Percentiles rank a stretch among this genome's conserved stretches.
phyloP scores from a whole-genome alignment of 139 green algal genomes.

The Bryopsis sp. region DNA sequence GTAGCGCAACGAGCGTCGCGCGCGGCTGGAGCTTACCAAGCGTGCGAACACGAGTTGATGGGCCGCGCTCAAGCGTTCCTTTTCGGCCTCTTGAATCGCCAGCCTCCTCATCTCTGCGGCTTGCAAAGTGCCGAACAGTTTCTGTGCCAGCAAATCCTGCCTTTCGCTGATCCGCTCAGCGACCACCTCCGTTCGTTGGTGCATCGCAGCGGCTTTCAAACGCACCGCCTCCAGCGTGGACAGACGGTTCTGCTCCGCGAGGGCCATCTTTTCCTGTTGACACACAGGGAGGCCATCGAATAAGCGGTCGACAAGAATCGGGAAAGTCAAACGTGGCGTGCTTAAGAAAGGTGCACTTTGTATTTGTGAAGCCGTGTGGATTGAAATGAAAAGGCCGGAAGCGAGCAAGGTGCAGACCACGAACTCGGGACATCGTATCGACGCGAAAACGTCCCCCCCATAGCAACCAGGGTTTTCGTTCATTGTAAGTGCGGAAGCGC shows the following conservation, averaged over 20 bases:
- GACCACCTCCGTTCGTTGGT: background rate
- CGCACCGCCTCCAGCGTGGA: background rate
- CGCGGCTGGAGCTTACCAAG: constrained; percentile 24
- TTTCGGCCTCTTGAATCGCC: constrained; percentile 31
- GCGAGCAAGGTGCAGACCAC: too few relatives aligned
- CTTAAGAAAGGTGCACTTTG: too few relatives aligned
- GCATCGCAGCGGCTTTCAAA: background rate
- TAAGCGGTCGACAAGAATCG: too few relatives aligned
- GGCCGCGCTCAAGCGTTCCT: constrained; percentile 29
- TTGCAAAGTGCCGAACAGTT: constrained; percentile 9
- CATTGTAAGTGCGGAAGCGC: too few relatives aligned
- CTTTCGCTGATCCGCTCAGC: constrained; percentile 11
- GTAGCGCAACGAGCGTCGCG: background rate
- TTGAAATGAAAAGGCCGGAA: too few relatives aligned
- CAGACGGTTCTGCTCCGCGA: background rate
- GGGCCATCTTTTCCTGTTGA: background rate
- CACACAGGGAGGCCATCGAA: too few relatives aligned
- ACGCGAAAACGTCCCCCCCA: too few relatives aligned
- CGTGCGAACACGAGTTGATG: constrained; percentile 31
- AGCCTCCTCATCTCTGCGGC: constrained; percentile 27
- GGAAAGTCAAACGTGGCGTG: too few relatives aligned
- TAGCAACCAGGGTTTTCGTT: too few relatives aligned
- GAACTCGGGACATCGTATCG: too few relatives aligned
- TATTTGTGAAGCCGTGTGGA: too few relatives aligned
- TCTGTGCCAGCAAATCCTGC: constrained; percentile 2